Conservation (phyloP, 2,329 filamentous ascomycete species). For the Paraphaeosphaeria minitans region DNA sequence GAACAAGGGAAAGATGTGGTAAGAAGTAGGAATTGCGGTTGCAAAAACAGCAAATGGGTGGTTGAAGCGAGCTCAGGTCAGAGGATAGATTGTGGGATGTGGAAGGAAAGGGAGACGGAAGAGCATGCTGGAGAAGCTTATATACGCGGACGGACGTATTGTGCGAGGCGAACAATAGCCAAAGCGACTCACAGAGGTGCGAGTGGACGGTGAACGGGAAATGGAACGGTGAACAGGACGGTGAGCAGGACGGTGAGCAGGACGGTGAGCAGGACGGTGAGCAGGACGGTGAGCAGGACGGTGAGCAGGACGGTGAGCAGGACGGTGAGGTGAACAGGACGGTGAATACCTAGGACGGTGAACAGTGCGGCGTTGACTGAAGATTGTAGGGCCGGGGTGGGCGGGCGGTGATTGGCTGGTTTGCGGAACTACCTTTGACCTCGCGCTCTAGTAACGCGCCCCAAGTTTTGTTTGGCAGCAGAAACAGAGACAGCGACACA, state of each 20-base stretch:
- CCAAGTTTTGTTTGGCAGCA: conserved; percentile 37
- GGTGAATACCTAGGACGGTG: too few species aligned
- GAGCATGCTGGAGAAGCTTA: conserved; percentile 21
- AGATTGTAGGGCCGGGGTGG: conserved; percentile 12
- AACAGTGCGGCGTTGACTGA: conserved; percentile 4
- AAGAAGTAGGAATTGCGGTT: background rate
- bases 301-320: conserved; percentile 15
- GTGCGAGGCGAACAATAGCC: conserved; percentile 17
- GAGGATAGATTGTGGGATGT: conserved; percentile 17
- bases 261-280: conserved; percentile 13
- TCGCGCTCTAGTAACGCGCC: conserved; percentile 33
- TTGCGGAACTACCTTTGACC: conserved; percentile 23
- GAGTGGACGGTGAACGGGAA: conserved; percentile 9
- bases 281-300: conserved; percentile 3
- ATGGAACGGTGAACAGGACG: conserved; percentile 13
- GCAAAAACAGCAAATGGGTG: background rate
- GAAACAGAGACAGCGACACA: conserved; percentile 15
- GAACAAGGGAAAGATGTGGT: background rate
- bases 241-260: conserved; percentile 15
- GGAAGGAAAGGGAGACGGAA: conserved; percentile 19
- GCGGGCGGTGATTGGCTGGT: conserved; percentile 26
- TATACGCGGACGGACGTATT: conserved; percentile 10
- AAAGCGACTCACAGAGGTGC: conserved; percentile 4
- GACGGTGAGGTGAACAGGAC: background rate
- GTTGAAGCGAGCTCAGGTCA: conserved; percentile 19